phyloP scores from a whole-genome alignment of 441 rosid species.

The Populus hybrid region DNA sequence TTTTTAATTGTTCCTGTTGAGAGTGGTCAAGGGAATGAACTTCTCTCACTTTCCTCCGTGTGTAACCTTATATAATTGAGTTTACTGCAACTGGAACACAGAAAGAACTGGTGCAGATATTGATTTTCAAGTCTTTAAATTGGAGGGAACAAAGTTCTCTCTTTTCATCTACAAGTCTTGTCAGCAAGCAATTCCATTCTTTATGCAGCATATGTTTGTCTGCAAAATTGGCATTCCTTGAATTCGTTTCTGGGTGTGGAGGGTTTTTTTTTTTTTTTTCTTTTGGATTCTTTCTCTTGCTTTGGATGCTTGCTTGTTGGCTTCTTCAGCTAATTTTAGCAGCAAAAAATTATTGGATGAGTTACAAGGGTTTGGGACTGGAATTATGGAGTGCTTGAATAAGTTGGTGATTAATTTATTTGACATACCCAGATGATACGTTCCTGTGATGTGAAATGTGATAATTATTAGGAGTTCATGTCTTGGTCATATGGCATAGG shows the following conservation, averaged over 20 bases:
- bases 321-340: slow-evolving; percentile 2
- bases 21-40: slow-evolving; percentile 38
- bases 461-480: background rate
- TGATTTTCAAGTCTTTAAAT: slow-evolving; percentile 6
- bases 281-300: slow-evolving; percentile 1
- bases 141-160: slow-evolving; percentile 19
- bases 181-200: slow-evolving; percentile 8
- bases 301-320: background rate
- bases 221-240: slow-evolving; percentile 4
- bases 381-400: background rate
- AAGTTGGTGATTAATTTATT: slow-evolving; percentile 4
- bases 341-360: background rate
- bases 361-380: background rate
- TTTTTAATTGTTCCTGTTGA: slow-evolving; percentile 24
- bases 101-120: slow-evolving; percentile 24
- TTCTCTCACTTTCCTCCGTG: slow-evolving; percentile 35
- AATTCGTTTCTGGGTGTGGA: background rate
- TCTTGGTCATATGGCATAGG: background rate
- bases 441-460: background rate
- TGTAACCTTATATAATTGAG: slow-evolving; percentile 27
- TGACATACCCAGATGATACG: background rate
- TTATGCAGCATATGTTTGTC: background rate
- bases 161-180: slow-evolving; percentile 8
- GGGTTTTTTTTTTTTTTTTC: background rate
- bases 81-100: slow-evolving; percentile 24